Evolutionary conservation across 2,329 filamentous ascomycete genomes (phyloP), one percentile per base, ranked within the genome.

Genomic region (Helminthosporium solani): DNA sequence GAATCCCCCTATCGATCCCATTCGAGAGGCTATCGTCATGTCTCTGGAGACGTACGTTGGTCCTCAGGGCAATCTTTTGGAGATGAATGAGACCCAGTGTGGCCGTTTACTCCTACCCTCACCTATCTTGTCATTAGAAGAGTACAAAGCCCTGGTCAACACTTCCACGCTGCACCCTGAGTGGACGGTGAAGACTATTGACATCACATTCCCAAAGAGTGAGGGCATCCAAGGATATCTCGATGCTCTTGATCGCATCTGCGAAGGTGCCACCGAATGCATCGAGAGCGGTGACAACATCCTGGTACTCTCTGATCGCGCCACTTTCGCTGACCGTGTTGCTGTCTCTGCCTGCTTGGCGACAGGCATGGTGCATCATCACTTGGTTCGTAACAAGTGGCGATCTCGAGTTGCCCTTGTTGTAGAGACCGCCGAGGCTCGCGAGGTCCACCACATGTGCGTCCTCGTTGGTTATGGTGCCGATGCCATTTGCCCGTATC

Each of bases 401-500:
- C 83, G 92, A 70, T 91, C 92, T 11, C 83, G 91, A 73, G 89
- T 84, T 57, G 92, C 91, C 37, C 75, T 97, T 36, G 80, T 96
- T 33, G 83, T 96, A 27, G 92, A 97, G 77, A 96, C 91, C 53
- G 92, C 87, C 36, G 92, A 97, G 71, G 92, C 92, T 60, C 89
- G 92, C 74, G 92, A 97, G 73, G 92, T 97, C 7, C 92, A 97
- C 72, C 92, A 97, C 75, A 95, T 96, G 90, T 96, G 90, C 75
- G 92, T 97, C n/a, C 81, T 96, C 34, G 82, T 97, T 49, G 92
- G 92, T 44, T 97, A 97, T 63, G 92, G 92, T 75, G 90, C 87
- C 44, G 92, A 97, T 74, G 92, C 86, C 39, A 84, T 97, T 68
- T 95, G 94, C 77, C 92, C 92, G 16, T 96, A 96, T 72, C 84